Conservation (phyloP, 805 yeast species). For the Metschnikowia corniflorae region DNA sequence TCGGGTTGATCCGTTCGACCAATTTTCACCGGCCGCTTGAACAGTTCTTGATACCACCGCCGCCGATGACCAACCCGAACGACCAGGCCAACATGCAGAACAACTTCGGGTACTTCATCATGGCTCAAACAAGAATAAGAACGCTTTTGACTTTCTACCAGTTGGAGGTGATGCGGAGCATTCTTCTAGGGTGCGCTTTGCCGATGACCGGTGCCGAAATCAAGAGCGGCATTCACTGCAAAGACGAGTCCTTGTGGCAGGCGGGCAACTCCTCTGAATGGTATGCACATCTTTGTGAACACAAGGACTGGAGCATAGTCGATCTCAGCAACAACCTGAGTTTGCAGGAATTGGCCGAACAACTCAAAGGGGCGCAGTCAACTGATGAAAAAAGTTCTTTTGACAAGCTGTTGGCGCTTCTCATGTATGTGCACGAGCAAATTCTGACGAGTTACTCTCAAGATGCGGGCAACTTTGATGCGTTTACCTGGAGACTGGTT, state of each 20-base stretch:
- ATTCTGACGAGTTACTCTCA: slow-evolving; percentile 46
- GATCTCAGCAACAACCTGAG: slow-evolving; percentile 56
- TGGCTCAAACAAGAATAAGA: slow-evolving; percentile 54
- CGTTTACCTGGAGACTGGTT: slow-evolving; percentile 63
- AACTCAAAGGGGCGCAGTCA: slow-evolving; percentile 39
- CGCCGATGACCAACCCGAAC: slow-evolving; percentile 20
- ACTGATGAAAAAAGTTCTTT: slow-evolving; percentile 39
- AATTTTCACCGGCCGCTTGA: slow-evolving; percentile 51
- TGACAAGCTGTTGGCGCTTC: slow-evolving; percentile 50
- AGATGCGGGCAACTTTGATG: slow-evolving; percentile 37
- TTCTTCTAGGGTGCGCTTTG: slow-evolving; percentile 40
- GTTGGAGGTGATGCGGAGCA: slow-evolving; percentile 45
- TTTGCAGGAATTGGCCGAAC: slow-evolving; percentile 43
- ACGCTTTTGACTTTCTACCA: slow-evolving; percentile 51
- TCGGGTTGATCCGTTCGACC: slow-evolving; percentile 51
- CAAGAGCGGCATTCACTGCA: slow-evolving; percentile 64
- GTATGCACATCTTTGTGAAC: slow-evolving; percentile 29
- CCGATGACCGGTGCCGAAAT: slow-evolving; percentile 41
- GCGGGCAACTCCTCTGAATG: slow-evolving; percentile 50
- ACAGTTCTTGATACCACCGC: slow-evolving; percentile 17
- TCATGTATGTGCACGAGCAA: slow-evolving; percentile 65
- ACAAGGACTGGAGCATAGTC: slow-evolving; percentile 31
- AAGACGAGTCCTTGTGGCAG: slow-evolving; percentile 57
- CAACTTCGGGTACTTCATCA: slow-evolving; percentile 49
- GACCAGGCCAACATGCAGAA: slow-evolving; percentile 31